phyloP scores from a whole-genome alignment of 23 red algal species.

The Gracilaria caudata region DNA sequence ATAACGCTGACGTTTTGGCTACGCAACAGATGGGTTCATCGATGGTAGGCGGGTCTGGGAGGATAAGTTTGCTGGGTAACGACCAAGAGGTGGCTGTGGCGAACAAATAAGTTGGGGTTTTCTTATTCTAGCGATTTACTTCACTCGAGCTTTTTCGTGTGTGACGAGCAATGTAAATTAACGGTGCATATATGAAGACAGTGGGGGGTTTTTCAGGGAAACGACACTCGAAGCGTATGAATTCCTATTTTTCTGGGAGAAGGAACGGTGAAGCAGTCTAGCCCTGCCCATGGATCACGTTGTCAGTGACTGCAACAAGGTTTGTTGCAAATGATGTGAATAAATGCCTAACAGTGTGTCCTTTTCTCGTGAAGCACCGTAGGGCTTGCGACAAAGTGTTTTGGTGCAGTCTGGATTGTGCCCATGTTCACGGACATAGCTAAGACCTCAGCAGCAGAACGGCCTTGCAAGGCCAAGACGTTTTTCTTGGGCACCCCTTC shows the following conservation, averaged over 20 bases:
- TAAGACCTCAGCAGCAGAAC: too few relatives aligned
- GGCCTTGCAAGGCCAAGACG: too few relatives aligned
- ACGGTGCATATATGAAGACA: conserved; percentile 3
- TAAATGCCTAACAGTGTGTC: conserved; percentile 1
- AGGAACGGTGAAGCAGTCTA: too few relatives aligned
- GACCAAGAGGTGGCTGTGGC: conserved; percentile 11
- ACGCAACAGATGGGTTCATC: neutral
- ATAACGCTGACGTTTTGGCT: neutral
- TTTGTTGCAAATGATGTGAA: neutral
- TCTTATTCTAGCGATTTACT: neutral
- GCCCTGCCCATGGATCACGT: too few relatives aligned
- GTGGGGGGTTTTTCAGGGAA: neutral
- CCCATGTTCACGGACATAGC: too few relatives aligned
- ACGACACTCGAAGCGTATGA: neutral
- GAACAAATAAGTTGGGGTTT: neutral
- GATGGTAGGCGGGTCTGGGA: neutral
- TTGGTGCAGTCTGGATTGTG: too few relatives aligned
- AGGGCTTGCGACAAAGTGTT: too few relatives aligned
- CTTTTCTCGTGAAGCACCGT: too few relatives aligned
- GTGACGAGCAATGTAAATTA: conserved; percentile 14
- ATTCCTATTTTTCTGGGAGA: neutral
- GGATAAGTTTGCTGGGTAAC: neutral
- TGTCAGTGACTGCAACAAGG: too few relatives aligned
- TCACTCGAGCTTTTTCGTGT: neutral
- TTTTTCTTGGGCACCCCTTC: too few relatives aligned